Evolutionary conservation across 495 filamentous ascomycete genomes (phyloP).

Genomic region (Tetracladium setigerum): DNA sequence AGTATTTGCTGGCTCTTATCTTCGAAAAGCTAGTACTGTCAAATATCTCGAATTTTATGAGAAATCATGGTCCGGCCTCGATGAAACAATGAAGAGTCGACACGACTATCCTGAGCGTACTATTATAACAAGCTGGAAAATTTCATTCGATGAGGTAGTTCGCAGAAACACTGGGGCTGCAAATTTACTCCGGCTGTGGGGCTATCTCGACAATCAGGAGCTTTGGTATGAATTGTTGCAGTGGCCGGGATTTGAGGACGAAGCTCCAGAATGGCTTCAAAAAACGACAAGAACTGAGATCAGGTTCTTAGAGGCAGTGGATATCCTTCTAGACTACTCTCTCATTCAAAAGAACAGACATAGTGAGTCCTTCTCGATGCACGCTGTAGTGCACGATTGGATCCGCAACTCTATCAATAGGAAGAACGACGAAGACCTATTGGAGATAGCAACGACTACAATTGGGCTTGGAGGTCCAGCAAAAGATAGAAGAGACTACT

Average conservation of each 20-base stretch:
- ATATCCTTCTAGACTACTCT: constrained; percentile 23
- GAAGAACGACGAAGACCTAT: constrained; percentile 5
- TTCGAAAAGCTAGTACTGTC: constrained; percentile 15
- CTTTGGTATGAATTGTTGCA: constrained; percentile 39
- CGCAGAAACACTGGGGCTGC: constrained; percentile 27
- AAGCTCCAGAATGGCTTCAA: constrained; percentile 21
- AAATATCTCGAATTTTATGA: constrained; percentile 23
- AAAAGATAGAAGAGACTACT: constrained; percentile 7
- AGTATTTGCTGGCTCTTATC: constrained; percentile 30
- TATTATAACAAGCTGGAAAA: constrained; percentile 37
- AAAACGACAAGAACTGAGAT: constrained; percentile 23
- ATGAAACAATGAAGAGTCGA: constrained; percentile 16
- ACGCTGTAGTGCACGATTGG: constrained; percentile 30
- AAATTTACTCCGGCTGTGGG: constrained; percentile 36
- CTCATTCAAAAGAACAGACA: constrained; percentile 25
- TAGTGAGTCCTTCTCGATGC: constrained; percentile 22
- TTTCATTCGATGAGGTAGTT: constrained; percentile 35
- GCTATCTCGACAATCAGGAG: constrained; percentile 42
- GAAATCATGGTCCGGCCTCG: constrained; percentile 23
- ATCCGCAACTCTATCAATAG: constrained; percentile 10
- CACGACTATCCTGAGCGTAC: constrained; percentile 22
- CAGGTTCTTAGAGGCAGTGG: constrained; percentile 19
- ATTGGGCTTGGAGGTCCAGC: constrained; percentile 12
- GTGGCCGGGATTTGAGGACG: constrained; percentile 9
- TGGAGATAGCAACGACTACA: constrained; percentile 12